phyloP scores from a whole-genome alignment of 441 rosid species.

The Gossypium lobatum region DNA sequence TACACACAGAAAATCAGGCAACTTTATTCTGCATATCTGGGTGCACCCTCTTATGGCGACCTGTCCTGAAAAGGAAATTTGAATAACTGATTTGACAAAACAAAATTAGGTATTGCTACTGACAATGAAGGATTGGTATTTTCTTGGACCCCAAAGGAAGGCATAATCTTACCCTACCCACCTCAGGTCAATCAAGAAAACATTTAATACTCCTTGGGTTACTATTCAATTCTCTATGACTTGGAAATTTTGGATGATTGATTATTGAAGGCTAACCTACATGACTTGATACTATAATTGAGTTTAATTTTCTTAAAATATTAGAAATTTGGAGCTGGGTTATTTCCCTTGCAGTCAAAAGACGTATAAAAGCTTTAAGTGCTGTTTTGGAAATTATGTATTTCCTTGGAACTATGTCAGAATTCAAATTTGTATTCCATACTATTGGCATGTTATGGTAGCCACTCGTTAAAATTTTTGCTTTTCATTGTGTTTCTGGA shows the following conservation, averaged over 20 bases:
- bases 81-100: not conserved
- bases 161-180: not conserved
- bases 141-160: not conserved
- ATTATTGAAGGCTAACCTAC: not conserved
- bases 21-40: not conserved
- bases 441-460: not conserved
- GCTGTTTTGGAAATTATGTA: not conserved
- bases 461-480: not conserved
- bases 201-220: not conserved
- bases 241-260: constrained; percentile 6
- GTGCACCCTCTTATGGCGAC: not conserved
- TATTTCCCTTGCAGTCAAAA: constrained; percentile 3
- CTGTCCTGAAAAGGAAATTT: not conserved
- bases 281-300: not conserved
- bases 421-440: not conserved
- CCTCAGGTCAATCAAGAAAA: not conserved
- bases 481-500: not conserved
- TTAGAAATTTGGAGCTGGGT: not conserved
- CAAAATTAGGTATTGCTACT: not conserved
- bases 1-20: not conserved
- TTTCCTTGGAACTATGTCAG: not conserved
- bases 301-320: not conserved
- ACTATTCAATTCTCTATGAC: not conserved
- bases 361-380: not conserved
- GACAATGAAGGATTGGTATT: not conserved